phyloP scores from a whole-genome alignment of 495 filamentous ascomycete species.

The Hypoxylon cercidicola region DNA sequence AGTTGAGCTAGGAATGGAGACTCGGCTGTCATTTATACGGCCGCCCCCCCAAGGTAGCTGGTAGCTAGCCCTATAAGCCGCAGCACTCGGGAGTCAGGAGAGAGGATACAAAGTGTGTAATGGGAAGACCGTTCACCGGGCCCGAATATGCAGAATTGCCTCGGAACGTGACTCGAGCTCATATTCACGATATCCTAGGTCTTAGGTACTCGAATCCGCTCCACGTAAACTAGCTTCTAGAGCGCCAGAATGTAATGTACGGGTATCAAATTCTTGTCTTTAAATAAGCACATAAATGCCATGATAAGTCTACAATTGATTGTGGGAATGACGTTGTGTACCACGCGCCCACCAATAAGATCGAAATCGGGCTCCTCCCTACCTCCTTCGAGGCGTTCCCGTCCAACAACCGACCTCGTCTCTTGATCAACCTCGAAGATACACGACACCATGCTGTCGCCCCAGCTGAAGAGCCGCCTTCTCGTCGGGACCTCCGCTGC shows the following conservation, averaged over 20 bases:
- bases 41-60: background rate
- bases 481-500: slow-evolving; percentile 11
- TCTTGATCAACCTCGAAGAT: slow-evolving; percentile 13
- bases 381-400: background rate
- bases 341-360: background rate
- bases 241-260: background rate
- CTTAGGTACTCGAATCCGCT: too few relatives aligned
- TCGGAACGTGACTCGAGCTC: too few relatives aligned
- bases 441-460: slow-evolving; percentile 8
- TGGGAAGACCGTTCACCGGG: too few relatives aligned
- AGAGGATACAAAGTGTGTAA: too few relatives aligned
- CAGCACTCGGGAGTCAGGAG: background rate
- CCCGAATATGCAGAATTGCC: too few relatives aligned
- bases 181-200: background rate
- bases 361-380: too few relatives aligned
- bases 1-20: background rate
- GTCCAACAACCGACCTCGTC: background rate
- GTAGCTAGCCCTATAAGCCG: background rate
- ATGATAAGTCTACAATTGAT: background rate
- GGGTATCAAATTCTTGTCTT: background rate
- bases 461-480: slow-evolving; percentile 14
- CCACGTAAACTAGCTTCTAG: too few relatives aligned
- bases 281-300: background rate
- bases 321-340: background rate
- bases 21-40: background rate